A percentile compares a stretch with the other conserved stretches of the same genome.
These are phyloP conservation scores for Zygosaccharomyces pseudobailii DNA, from an alignment of 1,139 yeast species.

Conservation along the genomic window DNA sequence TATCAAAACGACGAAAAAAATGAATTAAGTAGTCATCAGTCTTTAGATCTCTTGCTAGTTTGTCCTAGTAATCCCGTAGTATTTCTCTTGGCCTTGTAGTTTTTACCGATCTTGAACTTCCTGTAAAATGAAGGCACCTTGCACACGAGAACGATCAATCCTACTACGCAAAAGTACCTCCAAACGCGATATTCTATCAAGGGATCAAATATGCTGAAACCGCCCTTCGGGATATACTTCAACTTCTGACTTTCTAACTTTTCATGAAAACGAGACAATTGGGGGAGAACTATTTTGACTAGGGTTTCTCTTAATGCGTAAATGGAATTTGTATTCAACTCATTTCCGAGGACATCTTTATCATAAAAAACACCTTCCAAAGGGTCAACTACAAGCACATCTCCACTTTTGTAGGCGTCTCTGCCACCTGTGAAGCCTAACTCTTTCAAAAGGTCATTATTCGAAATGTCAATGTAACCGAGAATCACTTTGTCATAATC, in stretches of 20 bases:
- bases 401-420: conserved; percentile 42
- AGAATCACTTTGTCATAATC: conserved; percentile 43
- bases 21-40: conserved; percentile 3
- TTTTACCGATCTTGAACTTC: conserved; percentile 11
- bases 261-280: conserved; percentile 1
- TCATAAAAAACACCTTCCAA: conserved; percentile 36
- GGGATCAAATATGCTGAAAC: conserved; percentile 41
- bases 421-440: conserved; percentile 44
- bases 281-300: conserved; percentile 20
- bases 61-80: conserved; percentile 23
- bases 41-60: conserved; percentile 8
- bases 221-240: conserved; percentile 43
- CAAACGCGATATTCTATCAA: conserved; percentile 42
- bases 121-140: conserved; percentile 6
- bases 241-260: conserved; percentile 13
- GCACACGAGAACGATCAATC: conserved; percentile 3
- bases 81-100: conserved; percentile 22
- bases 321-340: conserved; percentile 21
- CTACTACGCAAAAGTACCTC: conserved; percentile 38
- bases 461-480: conserved; percentile 50
- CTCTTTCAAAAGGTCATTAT: conserved; percentile 34
- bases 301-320: conserved; percentile 19
- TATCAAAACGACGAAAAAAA: not conserved
- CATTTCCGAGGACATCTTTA: conserved; percentile 32
- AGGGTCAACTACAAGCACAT: conserved; percentile 39